phyloP scores from a whole-genome alignment of 371 early-diverging fungal species.

The Catenaria anguillulae region DNA sequence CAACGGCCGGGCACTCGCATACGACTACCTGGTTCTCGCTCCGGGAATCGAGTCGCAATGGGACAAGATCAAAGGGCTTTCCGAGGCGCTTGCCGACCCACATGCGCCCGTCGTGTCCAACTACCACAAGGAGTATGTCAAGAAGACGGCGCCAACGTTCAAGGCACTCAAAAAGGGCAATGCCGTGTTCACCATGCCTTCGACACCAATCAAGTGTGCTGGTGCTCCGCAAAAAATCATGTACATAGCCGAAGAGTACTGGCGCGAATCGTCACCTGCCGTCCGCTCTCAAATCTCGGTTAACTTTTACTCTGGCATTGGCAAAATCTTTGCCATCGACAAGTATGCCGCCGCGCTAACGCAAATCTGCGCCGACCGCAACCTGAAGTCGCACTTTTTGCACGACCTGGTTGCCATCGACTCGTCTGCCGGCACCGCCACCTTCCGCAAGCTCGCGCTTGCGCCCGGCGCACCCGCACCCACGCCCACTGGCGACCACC shows the following conservation, averaged over 20 bases:
- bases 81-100: slow-evolving; percentile 41
- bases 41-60: slow-evolving; percentile 69
- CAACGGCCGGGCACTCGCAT: slow-evolving; percentile 48
- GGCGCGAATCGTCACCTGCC: slow-evolving; percentile 48
- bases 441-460: slow-evolving; percentile 30
- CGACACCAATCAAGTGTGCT: slow-evolving; percentile 77
- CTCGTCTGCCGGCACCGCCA: slow-evolving; percentile 44
- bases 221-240: slow-evolving; percentile 85
- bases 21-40: slow-evolving; percentile 76
- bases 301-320: slow-evolving; percentile 55
- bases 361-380: slow-evolving; percentile 48
- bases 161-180: slow-evolving; percentile 61
- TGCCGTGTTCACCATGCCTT: slow-evolving; percentile 79
- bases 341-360: slow-evolving; percentile 61
- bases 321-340: slow-evolving; percentile 76
- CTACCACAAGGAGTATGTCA: slow-evolving; percentile 57
- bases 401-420: slow-evolving; percentile 56
- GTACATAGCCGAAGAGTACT: slow-evolving; percentile 71
- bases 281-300: slow-evolving; percentile 53
- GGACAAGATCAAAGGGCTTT: slow-evolving; percentile 60
- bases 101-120: slow-evolving; percentile 70
- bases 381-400: slow-evolving; percentile 49
- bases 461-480: background rate
- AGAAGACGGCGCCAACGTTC: slow-evolving; percentile 57
- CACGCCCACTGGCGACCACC: slow-evolving; percentile 16